Percentiles rank a stretch among this genome's conserved stretches.
Conservation (phyloP, 2,329 filamentous ascomycete species). For the Dendryphion nanum region DNA sequence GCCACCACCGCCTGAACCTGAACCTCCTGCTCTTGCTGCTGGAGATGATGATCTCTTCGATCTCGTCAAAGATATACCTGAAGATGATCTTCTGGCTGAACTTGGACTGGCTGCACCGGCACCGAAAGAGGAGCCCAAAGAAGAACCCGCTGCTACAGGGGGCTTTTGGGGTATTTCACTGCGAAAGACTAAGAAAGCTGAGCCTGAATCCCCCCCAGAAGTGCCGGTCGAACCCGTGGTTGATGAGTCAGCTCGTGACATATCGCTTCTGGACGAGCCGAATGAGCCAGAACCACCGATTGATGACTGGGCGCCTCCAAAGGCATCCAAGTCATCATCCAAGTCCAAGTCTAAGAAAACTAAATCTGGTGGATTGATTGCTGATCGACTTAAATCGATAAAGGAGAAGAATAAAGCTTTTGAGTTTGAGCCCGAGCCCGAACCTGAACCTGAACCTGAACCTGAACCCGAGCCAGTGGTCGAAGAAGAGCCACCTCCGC, state of each 20-base stretch:
- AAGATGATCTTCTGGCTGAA: conserved; percentile 33
- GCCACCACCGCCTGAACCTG: conserved; percentile 6
- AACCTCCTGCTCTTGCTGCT: conserved; percentile 12
- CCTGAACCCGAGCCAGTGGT: conserved; percentile 31
- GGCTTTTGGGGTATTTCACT: conserved; percentile 47
- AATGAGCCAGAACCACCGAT: conserved; percentile 45
- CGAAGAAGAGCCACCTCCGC: conserved; percentile 24
- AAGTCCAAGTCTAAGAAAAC: conserved; percentile 36
- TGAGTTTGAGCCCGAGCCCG: conserved; percentile 14
- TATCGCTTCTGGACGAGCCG: conserved; percentile 36
- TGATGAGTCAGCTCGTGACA: conserved; percentile 37
- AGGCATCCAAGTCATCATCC: conserved; percentile 16
- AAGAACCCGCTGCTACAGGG: conserved; percentile 33
- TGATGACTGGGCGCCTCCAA: conserved; percentile 22
- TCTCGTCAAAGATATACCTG: conserved; percentile 33
- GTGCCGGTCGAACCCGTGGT: conserved; percentile 3
- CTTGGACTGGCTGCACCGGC: no score
- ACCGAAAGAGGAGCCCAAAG: conserved; percentile 32
- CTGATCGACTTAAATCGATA: conserved; percentile 53
- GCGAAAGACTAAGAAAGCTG: conserved; percentile 46
- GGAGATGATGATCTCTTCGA: conserved; percentile 33
- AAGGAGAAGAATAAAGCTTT: conserved; percentile 32
- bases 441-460: conserved; percentile 24
- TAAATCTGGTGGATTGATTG: conserved; percentile 42
- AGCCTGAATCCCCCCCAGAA: conserved; percentile 35